These are phyloP conservation scores for Klebsormidium nitens DNA, from an alignment of 139 green algal genomes.

Conservation along the genomic window DNA sequence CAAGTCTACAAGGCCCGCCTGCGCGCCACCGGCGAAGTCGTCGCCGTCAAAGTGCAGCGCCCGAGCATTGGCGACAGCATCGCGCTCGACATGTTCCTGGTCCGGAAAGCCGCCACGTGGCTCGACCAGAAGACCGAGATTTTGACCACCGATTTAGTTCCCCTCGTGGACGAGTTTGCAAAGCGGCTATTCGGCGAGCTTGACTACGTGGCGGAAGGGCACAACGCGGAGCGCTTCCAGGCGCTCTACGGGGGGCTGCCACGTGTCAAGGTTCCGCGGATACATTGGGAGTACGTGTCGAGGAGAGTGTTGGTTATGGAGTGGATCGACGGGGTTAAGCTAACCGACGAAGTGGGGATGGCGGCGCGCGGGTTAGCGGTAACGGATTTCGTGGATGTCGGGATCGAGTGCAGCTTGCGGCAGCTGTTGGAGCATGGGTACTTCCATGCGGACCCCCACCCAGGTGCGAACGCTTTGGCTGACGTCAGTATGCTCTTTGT, in stretches of 20 bases:
- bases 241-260: constrained; percentile 42
- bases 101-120: constrained; percentile 70
- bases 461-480: too few species aligned
- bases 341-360: constrained; percentile 72
- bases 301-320: constrained; percentile 87
- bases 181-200: constrained; percentile 85
- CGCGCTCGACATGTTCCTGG: constrained; percentile 85
- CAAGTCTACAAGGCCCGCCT: constrained; percentile 36
- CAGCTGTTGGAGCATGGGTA: constrained; percentile 52
- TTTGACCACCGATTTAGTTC: constrained; percentile 56
- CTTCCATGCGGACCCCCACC: constrained; percentile 70
- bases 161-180: constrained; percentile 94
- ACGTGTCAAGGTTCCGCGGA: constrained; percentile 46
- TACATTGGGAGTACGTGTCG: constrained; percentile 64
- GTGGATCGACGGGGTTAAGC: constrained; percentile 95
- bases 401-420: constrained; percentile 89
- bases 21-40: constrained; percentile 57
- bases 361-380: constrained; percentile 63
- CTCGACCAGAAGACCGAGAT: constrained; percentile 60
- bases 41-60: constrained; percentile 94
- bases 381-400: constrained; percentile 89
- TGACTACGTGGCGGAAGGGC: constrained; percentile 86
- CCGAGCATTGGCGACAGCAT: constrained; percentile 84
- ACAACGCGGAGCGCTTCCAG: constrained; percentile 78
- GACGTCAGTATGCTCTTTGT: too few species aligned